Conservation (phyloP, 495 filamentous ascomycete genomes). For the Zalerion maritima region DNA sequence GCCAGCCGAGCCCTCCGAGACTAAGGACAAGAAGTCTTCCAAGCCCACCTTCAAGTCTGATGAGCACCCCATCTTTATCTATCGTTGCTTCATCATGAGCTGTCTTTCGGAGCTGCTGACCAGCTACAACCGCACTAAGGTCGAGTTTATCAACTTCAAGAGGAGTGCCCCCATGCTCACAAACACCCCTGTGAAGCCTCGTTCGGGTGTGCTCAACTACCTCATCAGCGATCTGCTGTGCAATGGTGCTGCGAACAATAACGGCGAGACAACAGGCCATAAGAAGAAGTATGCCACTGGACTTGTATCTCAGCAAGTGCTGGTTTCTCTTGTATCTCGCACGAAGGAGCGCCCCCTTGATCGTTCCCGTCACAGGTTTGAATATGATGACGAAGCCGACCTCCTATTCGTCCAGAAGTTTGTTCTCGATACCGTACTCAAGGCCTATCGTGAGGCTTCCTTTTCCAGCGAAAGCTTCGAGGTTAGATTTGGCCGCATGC, state of each 20-base stretch:
- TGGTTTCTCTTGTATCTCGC: constrained; percentile 76
- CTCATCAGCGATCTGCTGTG: constrained; percentile 77
- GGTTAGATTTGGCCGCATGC: constrained; percentile 69
- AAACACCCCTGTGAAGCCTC: constrained; percentile 82
- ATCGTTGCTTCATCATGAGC: constrained; percentile 87
- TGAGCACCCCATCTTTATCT: constrained; percentile 89
- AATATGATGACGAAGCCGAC: constrained; percentile 69
- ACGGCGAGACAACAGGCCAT: constrained; percentile 55
- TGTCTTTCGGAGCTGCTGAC: constrained; percentile 86
- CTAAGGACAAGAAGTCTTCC: constrained; percentile 47
- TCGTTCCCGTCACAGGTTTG: constrained; percentile 32
- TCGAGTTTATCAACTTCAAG: constrained; percentile 98
- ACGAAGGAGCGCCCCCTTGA: constrained; percentile 61
- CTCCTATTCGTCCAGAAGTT: constrained; percentile 87
- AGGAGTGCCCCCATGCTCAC: constrained; percentile 63
- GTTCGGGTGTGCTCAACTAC: constrained; percentile 86
- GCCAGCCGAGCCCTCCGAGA: constrained; percentile 16
- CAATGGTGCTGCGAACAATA: constrained; percentile 49
- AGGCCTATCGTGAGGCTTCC: constrained; percentile 82
- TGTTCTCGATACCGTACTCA: constrained; percentile 81
- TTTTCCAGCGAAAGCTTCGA: constrained; percentile 69
- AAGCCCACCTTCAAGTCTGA: constrained; percentile 80
- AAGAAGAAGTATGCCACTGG: constrained; percentile 80
- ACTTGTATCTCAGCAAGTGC: constrained; percentile 63
- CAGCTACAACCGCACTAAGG: constrained; percentile 84